Evolutionary conservation across 1,284 basidiomycete species (phyloP).

Genomic region (Cystobasidium slooffiae): DNA sequence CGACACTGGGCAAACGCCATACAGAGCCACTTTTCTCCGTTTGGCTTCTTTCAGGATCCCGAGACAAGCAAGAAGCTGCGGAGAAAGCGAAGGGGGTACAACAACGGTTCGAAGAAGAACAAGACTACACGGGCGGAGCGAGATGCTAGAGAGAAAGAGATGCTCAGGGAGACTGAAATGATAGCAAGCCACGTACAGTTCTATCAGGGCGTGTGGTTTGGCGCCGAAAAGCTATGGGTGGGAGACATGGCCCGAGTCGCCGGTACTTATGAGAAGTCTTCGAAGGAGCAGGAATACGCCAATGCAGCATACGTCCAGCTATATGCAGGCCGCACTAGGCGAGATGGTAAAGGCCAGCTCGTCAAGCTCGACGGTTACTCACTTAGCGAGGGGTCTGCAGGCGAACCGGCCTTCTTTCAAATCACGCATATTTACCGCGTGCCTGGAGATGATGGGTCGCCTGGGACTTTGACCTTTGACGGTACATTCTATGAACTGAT

Average conservation of each 20-base stretch:
- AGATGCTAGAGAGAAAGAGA: constrained; percentile 15
- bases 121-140: background rate
- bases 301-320: constrained; percentile 10
- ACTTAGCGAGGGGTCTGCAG: background rate
- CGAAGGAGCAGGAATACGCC: background rate
- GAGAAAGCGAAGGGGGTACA: background rate
- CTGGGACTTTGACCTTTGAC: constrained; percentile 9
- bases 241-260: constrained; percentile 33
- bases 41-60: constrained; percentile 17
- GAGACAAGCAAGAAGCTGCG: constrained; percentile 25
- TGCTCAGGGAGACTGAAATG: constrained; percentile 13
- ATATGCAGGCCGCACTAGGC: background rate
- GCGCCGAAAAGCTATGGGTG: constrained; percentile 30
- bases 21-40: constrained; percentile 2
- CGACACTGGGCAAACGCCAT: constrained; percentile 26
- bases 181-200: constrained; percentile 1
- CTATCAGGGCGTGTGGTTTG: constrained; percentile 40
- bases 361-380: constrained; percentile 16
- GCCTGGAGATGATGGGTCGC: background rate
- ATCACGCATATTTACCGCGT: constrained; percentile 24
- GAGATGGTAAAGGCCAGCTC: background rate
- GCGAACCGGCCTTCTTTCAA: constrained; percentile 24
- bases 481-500: constrained; percentile 21
- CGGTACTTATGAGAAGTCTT: background rate
- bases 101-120: background rate